phyloP scores from a whole-genome alignment of 805 yeast genomes.

The Wickerhamomyces ciferrii region DNA sequence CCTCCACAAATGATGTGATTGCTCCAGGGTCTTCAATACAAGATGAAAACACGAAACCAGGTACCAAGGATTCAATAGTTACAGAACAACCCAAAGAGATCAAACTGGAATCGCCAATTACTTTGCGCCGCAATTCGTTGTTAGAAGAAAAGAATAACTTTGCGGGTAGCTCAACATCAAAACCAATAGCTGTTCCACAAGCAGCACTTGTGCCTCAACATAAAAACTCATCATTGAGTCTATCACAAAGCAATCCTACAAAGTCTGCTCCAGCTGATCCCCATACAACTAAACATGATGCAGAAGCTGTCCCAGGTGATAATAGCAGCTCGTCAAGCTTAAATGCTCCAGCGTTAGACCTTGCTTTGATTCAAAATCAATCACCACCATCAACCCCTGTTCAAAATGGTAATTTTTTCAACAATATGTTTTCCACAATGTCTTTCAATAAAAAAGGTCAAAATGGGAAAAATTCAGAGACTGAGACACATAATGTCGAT shows the following conservation, averaged over 20 bases:
- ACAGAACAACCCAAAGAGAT: neutral
- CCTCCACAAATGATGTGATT: neutral
- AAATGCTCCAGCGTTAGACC: constrained; percentile 11
- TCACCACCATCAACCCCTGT: constrained; percentile 14
- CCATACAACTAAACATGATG: constrained; percentile 45
- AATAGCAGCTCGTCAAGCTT: constrained; percentile 17
- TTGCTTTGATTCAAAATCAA: constrained; percentile 8
- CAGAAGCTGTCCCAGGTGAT: constrained; percentile 22
- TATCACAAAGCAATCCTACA: constrained; percentile 3
- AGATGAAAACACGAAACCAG: neutral
- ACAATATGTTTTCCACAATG: constrained; percentile 10
- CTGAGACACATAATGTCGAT: neutral
- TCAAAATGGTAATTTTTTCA: constrained; percentile 12
- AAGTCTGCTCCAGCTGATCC: constrained; percentile 47
- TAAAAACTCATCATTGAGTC: neutral
- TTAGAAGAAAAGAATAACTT: neutral
- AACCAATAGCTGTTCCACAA: constrained; percentile 4
- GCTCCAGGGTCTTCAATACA: neutral
- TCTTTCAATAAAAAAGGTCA: constrained; percentile 3
- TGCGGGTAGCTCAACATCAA: neutral
- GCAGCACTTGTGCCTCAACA: constrained; percentile 1
- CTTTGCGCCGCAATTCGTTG: neutral
- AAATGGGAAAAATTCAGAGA: neutral
- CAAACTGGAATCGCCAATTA: neutral
- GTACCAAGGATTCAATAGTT: neutral